Base-by-base conservation (phyloP, 108 stramenopile species). In the Cyclotella choctawhatcheeana region DNA sequence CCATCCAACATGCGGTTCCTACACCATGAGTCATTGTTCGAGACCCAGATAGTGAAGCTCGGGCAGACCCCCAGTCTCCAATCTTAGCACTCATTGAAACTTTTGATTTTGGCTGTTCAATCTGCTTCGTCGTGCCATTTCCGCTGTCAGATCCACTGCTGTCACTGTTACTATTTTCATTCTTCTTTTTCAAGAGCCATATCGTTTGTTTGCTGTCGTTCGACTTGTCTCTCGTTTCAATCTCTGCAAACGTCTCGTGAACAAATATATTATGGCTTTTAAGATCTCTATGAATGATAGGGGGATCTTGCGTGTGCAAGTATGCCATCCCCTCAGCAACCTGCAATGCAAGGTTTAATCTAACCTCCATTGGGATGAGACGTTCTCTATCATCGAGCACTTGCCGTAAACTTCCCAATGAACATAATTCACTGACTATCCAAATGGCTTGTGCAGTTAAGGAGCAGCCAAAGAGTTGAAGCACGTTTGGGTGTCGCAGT, bases 251-350 rank as follows among this genome's bases (percentile, higher is more conserved):
- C 24, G 93, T 94, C 74, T 94, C 90, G 70, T 94, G 93, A 43
- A 98, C 87, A 82, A 99, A 98, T 45, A 99, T 93, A 78, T 99
- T 99, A 79, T 98, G 97, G 51, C 92, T 92, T 78, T 99, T 99
- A 16, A 99, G 74, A 70, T 99, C 99, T 16, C 99, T 86, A 78
- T 99, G 99, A 40, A 99, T 97, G 59, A 99, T 97, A 2, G 97
- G 95, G 35, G 96, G 95, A 20, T 92, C 87, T 65, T 91, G 96
- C 31, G 85, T 88, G 83, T 97, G 98, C 68, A 98, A 84, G 70
- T 96, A 98, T 17, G 86, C 70, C 96, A 99, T 97, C 22, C 97
- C 98, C 67, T 96, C 96, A 2, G 98, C 98, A 29, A 98, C 93
- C 61, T 98, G 96, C 50, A 97, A 81, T 7, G 90, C 94, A 54